These are phyloP conservation scores for Mycogone perniciosa DNA, from an alignment of 2,329 filamentous ascomycete genomes.

Conservation along the genomic window DNA sequence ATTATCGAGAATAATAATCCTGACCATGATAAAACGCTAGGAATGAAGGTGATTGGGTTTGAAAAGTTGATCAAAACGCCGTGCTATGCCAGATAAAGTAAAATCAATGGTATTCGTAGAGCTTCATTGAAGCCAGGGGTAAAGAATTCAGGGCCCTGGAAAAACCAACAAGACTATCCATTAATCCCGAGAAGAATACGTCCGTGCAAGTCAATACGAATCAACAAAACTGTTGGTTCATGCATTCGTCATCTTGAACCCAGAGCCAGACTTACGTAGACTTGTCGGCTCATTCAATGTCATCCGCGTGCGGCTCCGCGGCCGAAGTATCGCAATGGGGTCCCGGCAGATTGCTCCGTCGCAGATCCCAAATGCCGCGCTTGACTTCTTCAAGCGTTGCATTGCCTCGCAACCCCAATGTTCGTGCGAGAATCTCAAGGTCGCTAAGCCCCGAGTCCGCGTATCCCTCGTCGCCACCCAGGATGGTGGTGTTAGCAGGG, in stretches of 20 bases:
- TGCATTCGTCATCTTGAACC: too few relatives aligned
- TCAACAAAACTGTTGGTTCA: too few relatives aligned
- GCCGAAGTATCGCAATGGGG: not conserved
- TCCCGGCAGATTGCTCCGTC: conserved; percentile 13
- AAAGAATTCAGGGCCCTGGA: too few relatives aligned
- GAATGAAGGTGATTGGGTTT: not conserved
- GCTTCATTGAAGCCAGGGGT: too few relatives aligned
- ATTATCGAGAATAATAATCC: too few relatives aligned
- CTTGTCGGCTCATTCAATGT: not conserved
- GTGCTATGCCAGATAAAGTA: not conserved
- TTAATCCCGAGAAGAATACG: too few relatives aligned
- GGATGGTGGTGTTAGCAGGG: conserved; percentile 3
- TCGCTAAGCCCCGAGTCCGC: conserved; percentile 21
- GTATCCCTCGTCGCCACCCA: not conserved
- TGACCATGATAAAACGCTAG: too few relatives aligned
- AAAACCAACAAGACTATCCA: too few relatives aligned
- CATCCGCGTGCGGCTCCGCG: conserved; percentile 1
- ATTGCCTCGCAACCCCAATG: conserved; percentile 28
- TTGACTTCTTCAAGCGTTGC: conserved; percentile 31
- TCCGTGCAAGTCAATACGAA: too few relatives aligned
- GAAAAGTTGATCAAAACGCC: not conserved
- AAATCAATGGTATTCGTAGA: too few relatives aligned
- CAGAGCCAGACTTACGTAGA: too few relatives aligned
- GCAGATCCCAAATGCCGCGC: conserved; percentile 27
- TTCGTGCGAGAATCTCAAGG: conserved; percentile 29